These are phyloP conservation scores for Suillus paluster DNA, from an alignment of 768 basidiomycete species.

Conservation along the genomic window DNA sequence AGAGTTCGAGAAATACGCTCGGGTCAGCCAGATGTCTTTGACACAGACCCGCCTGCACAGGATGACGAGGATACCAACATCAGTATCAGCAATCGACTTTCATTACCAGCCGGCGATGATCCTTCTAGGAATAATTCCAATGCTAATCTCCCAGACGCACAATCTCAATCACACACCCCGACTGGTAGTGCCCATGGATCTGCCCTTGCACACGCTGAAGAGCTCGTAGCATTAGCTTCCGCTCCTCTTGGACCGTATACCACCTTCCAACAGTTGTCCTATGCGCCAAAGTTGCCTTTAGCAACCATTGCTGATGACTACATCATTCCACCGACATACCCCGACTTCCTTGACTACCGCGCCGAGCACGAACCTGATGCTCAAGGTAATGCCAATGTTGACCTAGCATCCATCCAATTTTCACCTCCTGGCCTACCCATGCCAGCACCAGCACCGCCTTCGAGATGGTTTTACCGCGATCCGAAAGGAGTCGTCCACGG, in stretches of 20 bases:
- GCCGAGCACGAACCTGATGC: slow-evolving; percentile 62
- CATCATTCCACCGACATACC: slow-evolving; percentile 90
- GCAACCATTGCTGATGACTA: slow-evolving; percentile 89
- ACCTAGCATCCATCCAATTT: slow-evolving; percentile 67
- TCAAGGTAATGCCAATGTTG: slow-evolving; percentile 43
- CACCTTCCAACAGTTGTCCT: slow-evolving; percentile 88
- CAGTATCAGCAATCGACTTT: slow-evolving; percentile 65
- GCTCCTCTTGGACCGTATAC: slow-evolving; percentile 84
- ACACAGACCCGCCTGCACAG: slow-evolving; percentile 46
- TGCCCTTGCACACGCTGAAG: slow-evolving; percentile 58
- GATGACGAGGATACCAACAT: slow-evolving; percentile 61
- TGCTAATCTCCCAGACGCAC: slow-evolving; percentile 28
- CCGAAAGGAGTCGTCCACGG: slow-evolving; percentile 83
- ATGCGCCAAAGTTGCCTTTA: slow-evolving; percentile 87
- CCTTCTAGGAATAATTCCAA: slow-evolving; percentile 32
- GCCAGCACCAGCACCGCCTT: slow-evolving; percentile 67
- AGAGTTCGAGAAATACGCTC: slow-evolving; percentile 70
- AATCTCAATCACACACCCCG: slow-evolving; percentile 19
- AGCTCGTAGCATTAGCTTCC: slow-evolving; percentile 67
- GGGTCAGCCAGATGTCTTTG: slow-evolving; percentile 49
- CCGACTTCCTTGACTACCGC: slow-evolving; percentile 74
- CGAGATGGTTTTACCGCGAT: slow-evolving; percentile 84
- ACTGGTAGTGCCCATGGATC: slow-evolving; percentile 39
- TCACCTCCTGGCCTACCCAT: slow-evolving; percentile 81
- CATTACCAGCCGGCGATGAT: slow-evolving; percentile 46